Evolutionary conservation across 2,329 filamentous ascomycete species (phyloP), one percentile per base, ranked within the genome.

Genomic region (Aspergillus tubingensis): DNA sequence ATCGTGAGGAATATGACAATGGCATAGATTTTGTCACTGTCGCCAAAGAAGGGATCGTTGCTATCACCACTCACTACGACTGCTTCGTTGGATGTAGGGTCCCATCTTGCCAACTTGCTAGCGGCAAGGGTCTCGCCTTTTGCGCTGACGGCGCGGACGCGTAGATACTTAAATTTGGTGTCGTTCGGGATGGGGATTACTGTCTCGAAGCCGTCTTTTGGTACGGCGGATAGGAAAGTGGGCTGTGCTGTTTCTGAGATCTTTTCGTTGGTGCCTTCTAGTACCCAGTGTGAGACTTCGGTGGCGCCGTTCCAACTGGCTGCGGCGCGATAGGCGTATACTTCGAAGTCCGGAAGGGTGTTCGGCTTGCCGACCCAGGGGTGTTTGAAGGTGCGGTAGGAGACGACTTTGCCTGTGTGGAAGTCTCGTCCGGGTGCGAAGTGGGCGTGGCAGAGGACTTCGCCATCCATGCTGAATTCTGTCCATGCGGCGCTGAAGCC

Each of bases 321-420:
- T 30, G 65, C 60, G 5, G 64, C 68, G 11, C 65, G 54, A 21
- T 62, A 65, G 5, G 57, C 61, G 5, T 62, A 63, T 3, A 71
- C 55, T 0, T 67, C 64, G 8, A 72, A 62, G 48, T 64, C 62
- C 3, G 74, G 73, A 1, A 60, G 58, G n/a, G 79, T 81, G 3
- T 70, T 74, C 1, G 84, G 83, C 5, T 72, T 67, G 0, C 81
- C 84, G 5, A 77, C 76, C 83, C 85, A 88, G 58, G 80, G 74
- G 25, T 67, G 64, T 66, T 84, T 84, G 72, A 83, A 83, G 2
- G 81, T 81, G 21, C 85, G 81, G 66, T 88, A 87, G 58, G 82
- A 85, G 19, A 68, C 57, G 39, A 70, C 59, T 8, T 65, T 74
- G 77, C 79, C 39, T 80, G 76, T 23, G 2, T 61, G 57, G 39